Evolutionary conservation across 345 rosid genomes (phyloP), one percentile per base, ranked within the genome.

Genomic region (Nephelium lappaceum): DNA sequence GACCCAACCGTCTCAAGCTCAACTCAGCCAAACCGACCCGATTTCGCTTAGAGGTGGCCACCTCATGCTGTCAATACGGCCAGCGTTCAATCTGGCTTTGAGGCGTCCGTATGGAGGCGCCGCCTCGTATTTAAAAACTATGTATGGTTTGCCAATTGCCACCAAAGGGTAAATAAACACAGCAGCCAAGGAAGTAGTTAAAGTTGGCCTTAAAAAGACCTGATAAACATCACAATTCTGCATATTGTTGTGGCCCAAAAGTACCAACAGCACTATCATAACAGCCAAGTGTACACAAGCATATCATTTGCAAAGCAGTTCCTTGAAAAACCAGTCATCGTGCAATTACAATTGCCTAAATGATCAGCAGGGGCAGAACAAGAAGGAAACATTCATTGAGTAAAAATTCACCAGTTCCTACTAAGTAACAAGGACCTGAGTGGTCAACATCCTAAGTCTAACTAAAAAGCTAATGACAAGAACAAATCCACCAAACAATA

Each of bases 241-340:
- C 67, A 77, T 63, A 57, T 51, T 72, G 21, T 11, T 42, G 63
- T 67, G 45, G 31, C 69, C 41, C 67, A 60, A 8, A 68, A 79
- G 70, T 19, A 76, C 45, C 19, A 10, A 45, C 14, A 47, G 39
- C 42, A 8, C 49, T 47, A 24, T 63, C 25, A 57, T 7, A 47
- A 45, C 38, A 75, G 45, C 45, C 45, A 47, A 43, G 31, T 18
- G 42, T 11, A 18, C 62, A 43, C 57, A 47, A 6, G 11, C 7
- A 45, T 7, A 65, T 24, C 15, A 63, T 24, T 74, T 25, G 76
- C 36, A 27, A 23, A 60, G 49, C 27, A 57, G 23, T 39, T 55
- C 66, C 47, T 51, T 38, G 19, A 55, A 24, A 72, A 38, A 21
- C 12, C 67, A 58, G 36, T 9, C 74, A 43, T 73, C 57, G 14